These are phyloP conservation scores for Trichosanthes truncata DNA, from an alignment of 306 rosid species.

Conservation along the genomic window DNA sequence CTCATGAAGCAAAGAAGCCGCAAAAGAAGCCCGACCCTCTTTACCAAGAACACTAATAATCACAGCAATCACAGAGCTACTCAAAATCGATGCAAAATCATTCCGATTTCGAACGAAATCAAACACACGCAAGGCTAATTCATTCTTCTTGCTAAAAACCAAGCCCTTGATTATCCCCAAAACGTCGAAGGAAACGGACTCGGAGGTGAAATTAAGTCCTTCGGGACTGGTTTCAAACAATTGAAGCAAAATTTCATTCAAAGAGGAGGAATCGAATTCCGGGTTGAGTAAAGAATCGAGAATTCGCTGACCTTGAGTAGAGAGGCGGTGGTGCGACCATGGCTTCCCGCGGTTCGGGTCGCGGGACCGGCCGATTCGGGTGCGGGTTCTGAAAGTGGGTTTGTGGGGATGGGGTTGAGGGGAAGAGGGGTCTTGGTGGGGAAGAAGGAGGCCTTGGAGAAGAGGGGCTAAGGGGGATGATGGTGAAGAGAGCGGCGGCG, in stretches of 20 bases:
- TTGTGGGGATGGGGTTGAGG: slow-evolving; percentile 2
- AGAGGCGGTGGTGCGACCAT: slow-evolving; percentile 53
- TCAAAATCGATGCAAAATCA: slow-evolving; percentile 24
- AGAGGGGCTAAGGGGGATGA: slow-evolving; percentile 32
- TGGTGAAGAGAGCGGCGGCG: slow-evolving; percentile 11
- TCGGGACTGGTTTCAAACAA: slow-evolving; percentile 20
- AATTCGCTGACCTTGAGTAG: slow-evolving; percentile 45
- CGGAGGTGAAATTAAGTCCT: slow-evolving; percentile 6
- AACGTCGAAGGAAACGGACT: slow-evolving; percentile 37
- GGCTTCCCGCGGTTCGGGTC: slow-evolving; percentile 78
- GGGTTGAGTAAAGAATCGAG: slow-evolving; percentile 38
- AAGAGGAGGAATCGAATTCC: slow-evolving; percentile 19
- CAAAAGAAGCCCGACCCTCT: slow-evolving; percentile 46
- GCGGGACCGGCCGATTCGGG: slow-evolving; percentile 39
- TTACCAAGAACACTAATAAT: slow-evolving; percentile 61
- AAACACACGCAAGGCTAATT: slow-evolving; percentile 51
- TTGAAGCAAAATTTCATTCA: slow-evolving; percentile 22
- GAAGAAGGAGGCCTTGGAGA: slow-evolving; percentile 31
- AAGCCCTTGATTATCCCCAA: slow-evolving; percentile 54
- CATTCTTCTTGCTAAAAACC: slow-evolving; percentile 41
- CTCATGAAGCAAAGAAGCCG: slow-evolving; percentile 37
- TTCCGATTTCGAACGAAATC: slow-evolving; percentile 37
- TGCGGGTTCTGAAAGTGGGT: slow-evolving; percentile 24
- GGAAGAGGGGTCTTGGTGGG: slow-evolving; percentile 14
- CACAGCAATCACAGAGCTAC: slow-evolving; percentile 47